Conservation (phyloP, 495 filamentous ascomycete species). For the Penicillium silybi region DNA sequence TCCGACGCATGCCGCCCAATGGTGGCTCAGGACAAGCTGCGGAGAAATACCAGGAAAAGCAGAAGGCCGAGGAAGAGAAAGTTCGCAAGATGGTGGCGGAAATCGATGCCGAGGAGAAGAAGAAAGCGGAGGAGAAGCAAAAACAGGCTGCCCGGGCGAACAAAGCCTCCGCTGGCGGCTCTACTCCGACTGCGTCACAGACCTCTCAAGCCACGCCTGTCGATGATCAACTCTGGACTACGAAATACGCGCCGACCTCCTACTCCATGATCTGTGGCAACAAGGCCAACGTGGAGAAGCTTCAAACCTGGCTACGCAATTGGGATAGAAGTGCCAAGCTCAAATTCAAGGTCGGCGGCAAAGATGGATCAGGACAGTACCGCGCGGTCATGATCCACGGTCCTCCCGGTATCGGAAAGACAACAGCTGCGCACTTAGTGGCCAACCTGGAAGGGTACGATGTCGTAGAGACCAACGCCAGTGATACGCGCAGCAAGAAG, state of each 20-base stretch:
- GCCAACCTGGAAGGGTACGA: slow-evolving; percentile 93
- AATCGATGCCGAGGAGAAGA: slow-evolving; percentile 64
- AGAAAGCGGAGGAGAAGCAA: slow-evolving; percentile 48
- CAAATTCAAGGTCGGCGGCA: slow-evolving; percentile 72
- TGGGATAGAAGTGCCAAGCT: slow-evolving; percentile 73
- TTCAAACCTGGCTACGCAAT: slow-evolving; percentile 78
- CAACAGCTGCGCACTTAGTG: slow-evolving; percentile 90
- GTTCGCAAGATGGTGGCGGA: slow-evolving; percentile 70
- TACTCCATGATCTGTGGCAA: slow-evolving; percentile 93
- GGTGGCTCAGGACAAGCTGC: slow-evolving; percentile 88
- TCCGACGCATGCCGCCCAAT: slow-evolving; percentile 75
- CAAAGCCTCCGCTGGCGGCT: slow-evolving; percentile 2
- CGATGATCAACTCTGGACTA: slow-evolving; percentile 82
- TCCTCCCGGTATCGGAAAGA: slow-evolving; percentile 96
- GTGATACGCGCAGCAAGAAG: slow-evolving; percentile 96
- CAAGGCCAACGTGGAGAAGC: slow-evolving; percentile 82
- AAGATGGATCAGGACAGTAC: slow-evolving; percentile 73
- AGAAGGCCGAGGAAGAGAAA: slow-evolving; percentile 74
- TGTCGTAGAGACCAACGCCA: slow-evolving; percentile 90
- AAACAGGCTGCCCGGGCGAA: slow-evolving; percentile 27
- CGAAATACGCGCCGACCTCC: slow-evolving; percentile 85
- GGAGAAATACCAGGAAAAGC: slow-evolving; percentile 75
- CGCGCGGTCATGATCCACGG: slow-evolving; percentile 91
- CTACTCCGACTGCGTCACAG: slow-evolving; percentile 16
- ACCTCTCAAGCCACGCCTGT: slow-evolving; percentile 29